A percentile compares a stretch with the other conserved stretches of the same genome.
Conservation (phyloP, 2,329 filamentous ascomycete species). For the Phyllosticta citriasiana region DNA sequence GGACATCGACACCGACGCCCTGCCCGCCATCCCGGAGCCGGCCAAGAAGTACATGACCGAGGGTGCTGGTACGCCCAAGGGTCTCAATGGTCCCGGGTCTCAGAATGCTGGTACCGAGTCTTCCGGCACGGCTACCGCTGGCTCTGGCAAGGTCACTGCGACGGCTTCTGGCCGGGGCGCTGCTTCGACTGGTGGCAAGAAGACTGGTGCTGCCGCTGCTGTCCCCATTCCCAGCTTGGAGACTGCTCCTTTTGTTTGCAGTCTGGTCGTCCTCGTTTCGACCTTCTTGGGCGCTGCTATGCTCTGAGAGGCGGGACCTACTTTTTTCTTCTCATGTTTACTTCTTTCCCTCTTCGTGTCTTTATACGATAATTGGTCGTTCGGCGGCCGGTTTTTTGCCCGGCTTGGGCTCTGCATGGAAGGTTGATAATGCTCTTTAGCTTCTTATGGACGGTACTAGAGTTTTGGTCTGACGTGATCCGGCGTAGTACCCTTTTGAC, state of each 20-base stretch:
- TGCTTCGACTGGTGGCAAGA: conserved; percentile 19
- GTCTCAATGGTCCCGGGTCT: conserved; percentile 44
- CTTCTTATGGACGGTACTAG: neutral
- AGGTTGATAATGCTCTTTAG: conserved; percentile 7
- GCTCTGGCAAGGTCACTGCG: conserved; percentile 38
- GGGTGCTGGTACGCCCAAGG: conserved; percentile 48
- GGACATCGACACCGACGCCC: conserved; percentile 41
- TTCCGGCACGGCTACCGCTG: conserved; percentile 38
- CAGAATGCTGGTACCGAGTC: conserved; percentile 43
- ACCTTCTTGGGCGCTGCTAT: conserved; percentile 44
- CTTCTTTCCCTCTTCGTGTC: neutral
- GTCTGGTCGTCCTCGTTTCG: conserved; percentile 41
- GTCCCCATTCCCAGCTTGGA: conserved; percentile 36
- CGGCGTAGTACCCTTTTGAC: neutral
- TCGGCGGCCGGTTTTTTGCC: conserved; percentile 7
- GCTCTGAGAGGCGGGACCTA: conserved; percentile 18
- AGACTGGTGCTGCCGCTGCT: conserved; percentile 34
- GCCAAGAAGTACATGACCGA: conserved; percentile 47
- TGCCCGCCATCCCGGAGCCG: conserved; percentile 47
- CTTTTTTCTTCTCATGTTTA: neutral
- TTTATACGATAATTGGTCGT: conserved; percentile 8
- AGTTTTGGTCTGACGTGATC: neutral
- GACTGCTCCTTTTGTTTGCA: conserved; percentile 42
- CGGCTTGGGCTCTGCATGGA: conserved; percentile 7
- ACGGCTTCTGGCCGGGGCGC: conserved; percentile 20